phyloP scores from a whole-genome alignment of 352 stramenopile species.

The Globisporangium splendens region DNA sequence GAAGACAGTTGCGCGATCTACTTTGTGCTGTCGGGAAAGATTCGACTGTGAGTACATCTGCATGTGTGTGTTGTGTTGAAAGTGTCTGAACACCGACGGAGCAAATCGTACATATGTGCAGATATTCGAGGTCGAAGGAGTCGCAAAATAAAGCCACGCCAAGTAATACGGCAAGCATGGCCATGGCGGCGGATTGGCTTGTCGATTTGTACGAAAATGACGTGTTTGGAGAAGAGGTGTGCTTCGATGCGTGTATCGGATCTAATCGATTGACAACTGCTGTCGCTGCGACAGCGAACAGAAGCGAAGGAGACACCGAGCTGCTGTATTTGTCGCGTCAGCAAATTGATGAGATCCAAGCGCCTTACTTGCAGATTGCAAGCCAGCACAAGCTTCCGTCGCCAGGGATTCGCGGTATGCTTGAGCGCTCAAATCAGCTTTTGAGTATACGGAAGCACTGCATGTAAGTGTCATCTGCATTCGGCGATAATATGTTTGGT shows the following conservation, averaged over 20 bases:
- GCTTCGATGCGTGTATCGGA: constrained; percentile 15
- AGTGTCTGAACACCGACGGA: no score
- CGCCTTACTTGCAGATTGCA: constrained; percentile 1
- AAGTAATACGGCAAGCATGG: background rate
- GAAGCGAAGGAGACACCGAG: constrained; percentile 4
- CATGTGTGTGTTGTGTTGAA: background rate
- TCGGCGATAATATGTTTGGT: background rate
- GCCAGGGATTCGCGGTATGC: background rate
- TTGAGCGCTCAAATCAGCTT: constrained; percentile 3
- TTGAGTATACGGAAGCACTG: constrained; percentile 3
- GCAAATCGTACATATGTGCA: no score
- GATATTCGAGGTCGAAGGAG: constrained; percentile 2
- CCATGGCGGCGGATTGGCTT: constrained; percentile 10
- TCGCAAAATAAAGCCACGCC: constrained; percentile 1
- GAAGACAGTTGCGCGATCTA: constrained; percentile 26
- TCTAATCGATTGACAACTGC: constrained; percentile 20
- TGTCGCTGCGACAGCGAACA: constrained; percentile 9
- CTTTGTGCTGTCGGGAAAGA: constrained; percentile 26
- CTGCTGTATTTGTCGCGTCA: constrained; percentile 24
- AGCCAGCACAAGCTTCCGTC: constrained; percentile 1
- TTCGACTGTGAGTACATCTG: constrained; percentile 23
- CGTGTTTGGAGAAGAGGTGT: constrained; percentile 40
- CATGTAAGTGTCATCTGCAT: constrained; percentile 3
- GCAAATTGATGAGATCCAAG: constrained; percentile 9
- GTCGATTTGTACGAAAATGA: constrained; percentile 32